Conservation (phyloP, 2,329 filamentous ascomycete species). For the Paraphoma sp. region DNA sequence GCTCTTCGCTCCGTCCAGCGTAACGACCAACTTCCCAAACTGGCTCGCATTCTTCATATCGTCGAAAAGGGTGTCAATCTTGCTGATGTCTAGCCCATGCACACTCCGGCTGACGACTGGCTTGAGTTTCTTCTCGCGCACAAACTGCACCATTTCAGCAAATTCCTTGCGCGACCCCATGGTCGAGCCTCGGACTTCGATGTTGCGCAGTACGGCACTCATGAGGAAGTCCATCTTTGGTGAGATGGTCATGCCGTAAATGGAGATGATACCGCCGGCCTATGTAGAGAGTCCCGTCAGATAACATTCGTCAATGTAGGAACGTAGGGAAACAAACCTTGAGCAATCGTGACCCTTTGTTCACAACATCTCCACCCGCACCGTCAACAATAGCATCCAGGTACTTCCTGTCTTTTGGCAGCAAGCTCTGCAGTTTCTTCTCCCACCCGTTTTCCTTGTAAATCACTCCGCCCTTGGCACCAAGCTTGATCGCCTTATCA, state of each 20-base stretch:
- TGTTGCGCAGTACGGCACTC: conserved; percentile 82
- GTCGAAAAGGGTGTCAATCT: conserved; percentile 81
- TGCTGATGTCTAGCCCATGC: conserved; percentile 74
- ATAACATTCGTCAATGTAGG: too few species aligned
- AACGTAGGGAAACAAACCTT: conserved; percentile 55
- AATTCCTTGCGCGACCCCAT: conserved; percentile 95
- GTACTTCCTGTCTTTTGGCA: conserved; percentile 71
- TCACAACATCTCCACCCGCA: conserved; percentile 84
- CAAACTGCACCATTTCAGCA: conserved; percentile 86
- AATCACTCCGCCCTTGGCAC: conserved; percentile 80
- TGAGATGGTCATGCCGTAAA: conserved; percentile 89
- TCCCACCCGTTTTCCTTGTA: conserved; percentile 86
- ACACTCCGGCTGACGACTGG: conserved; percentile 80
- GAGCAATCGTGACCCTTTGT: conserved; percentile 70
- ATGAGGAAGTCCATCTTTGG: conserved; percentile 90
- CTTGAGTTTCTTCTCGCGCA: conserved; percentile 72
- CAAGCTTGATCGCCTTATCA: conserved; percentile 71
- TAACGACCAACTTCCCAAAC: conserved; percentile 90
- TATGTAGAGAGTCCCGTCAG: conserved; percentile 16
- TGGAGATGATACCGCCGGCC: conserved; percentile 80
- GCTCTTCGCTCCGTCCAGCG: conserved; percentile 26
- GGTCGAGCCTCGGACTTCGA: conserved; percentile 84
- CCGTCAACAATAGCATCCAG: conserved; percentile 90
- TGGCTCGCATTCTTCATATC: conserved; percentile 87
- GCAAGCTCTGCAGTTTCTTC: conserved; percentile 67